Conservation (phyloP, 2,329 filamentous ascomycete species). For the Phialemoniopsis sp. region DNA sequence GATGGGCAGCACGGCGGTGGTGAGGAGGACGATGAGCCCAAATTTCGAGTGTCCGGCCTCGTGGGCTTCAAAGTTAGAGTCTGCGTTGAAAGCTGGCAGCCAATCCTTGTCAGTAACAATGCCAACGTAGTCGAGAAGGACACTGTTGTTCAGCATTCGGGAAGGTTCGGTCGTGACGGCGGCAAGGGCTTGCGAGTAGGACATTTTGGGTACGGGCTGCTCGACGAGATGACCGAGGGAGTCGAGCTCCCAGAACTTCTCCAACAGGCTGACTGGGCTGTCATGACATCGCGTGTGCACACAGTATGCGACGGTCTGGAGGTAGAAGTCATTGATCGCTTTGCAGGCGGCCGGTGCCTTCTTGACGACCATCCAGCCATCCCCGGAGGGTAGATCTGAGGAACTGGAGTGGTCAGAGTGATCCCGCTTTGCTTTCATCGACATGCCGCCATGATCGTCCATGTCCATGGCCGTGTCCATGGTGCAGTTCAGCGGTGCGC, state of each 20-base stretch:
- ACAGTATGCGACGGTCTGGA: constrained; percentile 10
- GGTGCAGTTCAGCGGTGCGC: constrained; percentile 16
- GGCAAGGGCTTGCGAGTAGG: constrained; percentile 7
- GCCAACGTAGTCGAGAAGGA: no score
- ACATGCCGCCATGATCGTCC: constrained; percentile 9
- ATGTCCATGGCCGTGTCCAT: constrained; percentile 6
- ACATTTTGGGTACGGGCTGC: constrained; percentile 4
- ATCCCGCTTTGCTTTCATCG: constrained; percentile 2
- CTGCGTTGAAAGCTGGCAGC: not conserved
- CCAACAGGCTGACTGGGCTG: constrained; percentile 4
- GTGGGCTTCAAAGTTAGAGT: not conserved
- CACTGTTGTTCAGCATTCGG: not conserved
- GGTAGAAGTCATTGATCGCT: constrained; percentile 10
- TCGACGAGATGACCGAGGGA: constrained; percentile 6
- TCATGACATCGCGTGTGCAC: constrained; percentile 8
- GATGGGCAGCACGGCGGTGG: constrained; percentile 17
- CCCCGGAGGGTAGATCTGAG: no score
- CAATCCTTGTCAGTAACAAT: not conserved
- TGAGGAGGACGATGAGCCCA: constrained; percentile 17
- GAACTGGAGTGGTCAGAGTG: no score
- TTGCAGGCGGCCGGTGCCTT: constrained; percentile 10
- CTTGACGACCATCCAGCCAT: constrained; percentile 8
- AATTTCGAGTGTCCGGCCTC: not conserved
- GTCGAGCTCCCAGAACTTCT: constrained; percentile 9
- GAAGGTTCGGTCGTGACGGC: constrained; percentile 1